These are phyloP conservation scores for Pichia cabralensis DNA, from an alignment of 805 yeast species.

Conservation along the genomic window DNA sequence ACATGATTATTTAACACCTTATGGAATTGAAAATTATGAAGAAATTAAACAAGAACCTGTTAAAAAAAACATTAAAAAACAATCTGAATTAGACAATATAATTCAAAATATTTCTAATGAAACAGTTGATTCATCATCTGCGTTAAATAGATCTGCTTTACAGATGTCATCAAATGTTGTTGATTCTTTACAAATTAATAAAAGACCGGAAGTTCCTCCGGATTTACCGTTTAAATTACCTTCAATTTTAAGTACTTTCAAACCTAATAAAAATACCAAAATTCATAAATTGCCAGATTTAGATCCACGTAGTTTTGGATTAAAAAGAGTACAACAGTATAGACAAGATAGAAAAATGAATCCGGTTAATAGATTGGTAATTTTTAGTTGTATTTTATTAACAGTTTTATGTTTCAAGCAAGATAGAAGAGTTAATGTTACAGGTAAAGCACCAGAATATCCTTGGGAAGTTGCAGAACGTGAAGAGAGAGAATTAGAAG, in stretches of 20 bases:
- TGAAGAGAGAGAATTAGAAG: constrained; percentile 10
- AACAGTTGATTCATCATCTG: constrained; percentile 4
- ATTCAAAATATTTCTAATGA: constrained; percentile 7
- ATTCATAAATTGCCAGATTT: constrained; percentile 27
- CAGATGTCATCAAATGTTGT: constrained; percentile 7
- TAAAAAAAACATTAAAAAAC: neutral
- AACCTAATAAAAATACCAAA: constrained; percentile 23
- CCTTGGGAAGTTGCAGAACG: constrained; percentile 18
- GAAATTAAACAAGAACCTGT: neutral
- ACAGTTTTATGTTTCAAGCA: constrained; percentile 42
- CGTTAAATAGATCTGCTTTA: constrained; percentile 7
- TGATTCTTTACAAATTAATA: constrained; percentile 9
- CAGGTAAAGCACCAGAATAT: constrained; percentile 25
- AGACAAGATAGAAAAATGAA: constrained; percentile 46
- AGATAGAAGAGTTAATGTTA: constrained; percentile 32
- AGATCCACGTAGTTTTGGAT: constrained; percentile 29
- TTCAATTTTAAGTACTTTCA: constrained; percentile 19
- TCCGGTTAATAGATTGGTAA: constrained; percentile 43
- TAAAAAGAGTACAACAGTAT: constrained; percentile 32
- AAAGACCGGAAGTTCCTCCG: constrained; percentile 30
- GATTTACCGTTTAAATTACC: constrained; percentile 52
- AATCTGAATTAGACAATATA: constrained; percentile 8
- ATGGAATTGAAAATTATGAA: constrained; percentile 1
- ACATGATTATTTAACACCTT: constrained; percentile 27
- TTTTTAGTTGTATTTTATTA: constrained; percentile 39